Base-by-base conservation (phyloP, 345 rosid species). In the Reutealis trisperma region DNA sequence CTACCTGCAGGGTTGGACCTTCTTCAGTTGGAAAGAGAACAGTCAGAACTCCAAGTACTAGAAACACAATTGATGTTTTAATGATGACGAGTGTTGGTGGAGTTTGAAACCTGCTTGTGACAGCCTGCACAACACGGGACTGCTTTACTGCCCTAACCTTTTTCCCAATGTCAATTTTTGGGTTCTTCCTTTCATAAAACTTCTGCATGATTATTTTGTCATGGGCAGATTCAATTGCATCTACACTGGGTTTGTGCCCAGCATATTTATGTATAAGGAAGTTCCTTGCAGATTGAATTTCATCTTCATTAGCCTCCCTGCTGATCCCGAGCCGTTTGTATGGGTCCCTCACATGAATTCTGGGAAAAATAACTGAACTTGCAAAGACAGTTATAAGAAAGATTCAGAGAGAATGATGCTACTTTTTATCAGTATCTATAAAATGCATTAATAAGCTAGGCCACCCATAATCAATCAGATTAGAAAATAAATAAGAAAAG, bases 1-100 rank as follows among this genome's bases (percentile, higher is more conserved):
- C 86, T 74, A 96, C 99, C 80, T 96, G 98, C 71, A 93, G 85
- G 30, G 99, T 92, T 12, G 97, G 99, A 76, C 98, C 98, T 79
- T 93, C 98, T 87, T 96, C 99, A 2, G 99, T 96, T 57, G 99
- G 99, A 80, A 93, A 96, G 51, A 93, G 86, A 75, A 90, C 76
- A 12, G 99, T 89, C 49, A 93, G 89, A 85, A 82, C 87, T 47
- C 87, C 98, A 51, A 96, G 95, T 54, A 86, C 88, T 30, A 93
- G 67, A 80, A 93, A 96, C 8, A 93, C 84, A 72, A 86, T 67
- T 21, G 91, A 81, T 37, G 99, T 87, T 86, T 89, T 92, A 52
- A 88, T 27, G 58, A 91, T 84, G 83, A 92, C 72, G 59, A 83
- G 80, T 25, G 87, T 82, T 37, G 94, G 72, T 32, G 99, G 98